These are phyloP conservation scores for Dentipellis fragilis DNA, from an alignment of 768 basidiomycete species.

Conservation along the genomic window DNA sequence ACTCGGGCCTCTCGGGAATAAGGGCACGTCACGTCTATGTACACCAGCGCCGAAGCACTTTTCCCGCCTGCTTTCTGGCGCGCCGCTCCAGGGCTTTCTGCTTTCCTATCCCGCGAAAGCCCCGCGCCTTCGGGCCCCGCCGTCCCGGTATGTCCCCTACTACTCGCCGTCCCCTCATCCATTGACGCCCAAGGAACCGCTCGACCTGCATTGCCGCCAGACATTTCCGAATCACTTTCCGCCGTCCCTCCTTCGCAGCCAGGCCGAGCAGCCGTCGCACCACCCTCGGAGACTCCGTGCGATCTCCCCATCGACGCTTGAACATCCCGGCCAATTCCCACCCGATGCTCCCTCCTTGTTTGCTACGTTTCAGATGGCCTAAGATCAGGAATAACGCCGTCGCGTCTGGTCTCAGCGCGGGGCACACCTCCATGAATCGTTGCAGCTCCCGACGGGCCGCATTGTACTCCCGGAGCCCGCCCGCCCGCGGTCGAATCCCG, in stretches of 20 bases:
- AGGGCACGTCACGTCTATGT: no score
- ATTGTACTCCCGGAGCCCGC: constrained; percentile 1
- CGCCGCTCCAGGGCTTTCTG: no score
- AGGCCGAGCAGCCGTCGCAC: constrained; percentile 46
- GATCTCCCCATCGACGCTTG: constrained; percentile 43
- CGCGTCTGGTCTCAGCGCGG: constrained; percentile 43
- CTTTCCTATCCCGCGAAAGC: no score
- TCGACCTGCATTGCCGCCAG: constrained; percentile 3
- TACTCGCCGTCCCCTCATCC: no score
- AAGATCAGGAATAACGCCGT: constrained; percentile 53
- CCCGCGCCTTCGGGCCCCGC: no score
- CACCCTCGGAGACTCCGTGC: constrained; percentile 46
- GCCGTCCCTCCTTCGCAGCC: constrained; percentile 56
- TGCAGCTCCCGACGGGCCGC: constrained; percentile 13
- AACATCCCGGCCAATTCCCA: constrained; percentile 34
- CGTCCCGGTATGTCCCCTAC: no score
- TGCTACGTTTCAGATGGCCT: constrained; percentile 35
- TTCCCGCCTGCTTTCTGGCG: no score
- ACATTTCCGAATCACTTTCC: constrained; percentile 30
- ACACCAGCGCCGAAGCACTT: no score
- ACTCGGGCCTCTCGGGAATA: no score
- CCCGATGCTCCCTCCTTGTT: constrained; percentile 47
- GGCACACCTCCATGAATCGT: constrained; percentile 26
- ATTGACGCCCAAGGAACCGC: background rate
- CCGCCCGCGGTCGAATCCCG: constrained; percentile 1